These are phyloP conservation scores for Trichothecium roseum DNA, from an alignment of 2,329 filamentous ascomycete genomes.

Conservation along the genomic window DNA sequence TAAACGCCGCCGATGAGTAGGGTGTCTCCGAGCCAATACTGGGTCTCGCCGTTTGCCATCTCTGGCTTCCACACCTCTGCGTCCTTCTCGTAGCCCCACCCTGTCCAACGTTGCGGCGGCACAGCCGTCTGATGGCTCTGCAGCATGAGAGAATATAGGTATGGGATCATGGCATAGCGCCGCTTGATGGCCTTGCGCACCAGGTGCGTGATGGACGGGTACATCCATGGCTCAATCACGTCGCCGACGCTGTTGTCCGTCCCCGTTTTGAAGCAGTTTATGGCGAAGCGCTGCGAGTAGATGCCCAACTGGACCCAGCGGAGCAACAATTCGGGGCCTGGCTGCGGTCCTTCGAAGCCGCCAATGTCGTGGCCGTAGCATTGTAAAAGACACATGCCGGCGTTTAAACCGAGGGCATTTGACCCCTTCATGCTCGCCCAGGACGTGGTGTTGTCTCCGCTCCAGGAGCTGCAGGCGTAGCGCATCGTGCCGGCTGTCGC, in stretches of 20 bases:
- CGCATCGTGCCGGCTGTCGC: slow-evolving; percentile 60
- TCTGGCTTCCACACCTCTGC: slow-evolving; percentile 52
- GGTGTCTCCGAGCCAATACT: slow-evolving; percentile 63
- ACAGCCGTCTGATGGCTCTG: slow-evolving; percentile 49
- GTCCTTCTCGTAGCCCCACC: slow-evolving; percentile 62
- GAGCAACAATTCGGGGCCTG: slow-evolving; percentile 57
- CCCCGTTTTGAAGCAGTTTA: slow-evolving; percentile 66
- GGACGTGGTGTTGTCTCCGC: slow-evolving; percentile 64
- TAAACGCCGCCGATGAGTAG: slow-evolving; percentile 60
- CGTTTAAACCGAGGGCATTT: slow-evolving; percentile 58
- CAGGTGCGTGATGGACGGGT: slow-evolving; percentile 52
- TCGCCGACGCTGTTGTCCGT: slow-evolving; percentile 57
- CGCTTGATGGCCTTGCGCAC: slow-evolving; percentile 57
- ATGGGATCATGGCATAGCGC: slow-evolving; percentile 62
- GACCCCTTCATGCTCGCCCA: slow-evolving; percentile 65
- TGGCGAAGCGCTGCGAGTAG: slow-evolving; percentile 61
- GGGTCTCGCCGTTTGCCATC: slow-evolving; percentile 53
- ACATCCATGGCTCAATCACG: slow-evolving; percentile 73
- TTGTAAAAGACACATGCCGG: slow-evolving; percentile 57
- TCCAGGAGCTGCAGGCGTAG: slow-evolving; percentile 64
- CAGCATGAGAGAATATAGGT: slow-evolving; percentile 56
- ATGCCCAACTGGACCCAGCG: slow-evolving; percentile 65
- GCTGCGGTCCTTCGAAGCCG: slow-evolving; percentile 65
- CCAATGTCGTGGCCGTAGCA: slow-evolving; percentile 67
- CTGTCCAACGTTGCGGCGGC: slow-evolving; percentile 61